Percentiles rank a stretch among this genome's conserved stretches.
Evolutionary conservation across 208 protist genomes (phyloP).

Genomic region (Acanthamoeba triangularis): DNA sequence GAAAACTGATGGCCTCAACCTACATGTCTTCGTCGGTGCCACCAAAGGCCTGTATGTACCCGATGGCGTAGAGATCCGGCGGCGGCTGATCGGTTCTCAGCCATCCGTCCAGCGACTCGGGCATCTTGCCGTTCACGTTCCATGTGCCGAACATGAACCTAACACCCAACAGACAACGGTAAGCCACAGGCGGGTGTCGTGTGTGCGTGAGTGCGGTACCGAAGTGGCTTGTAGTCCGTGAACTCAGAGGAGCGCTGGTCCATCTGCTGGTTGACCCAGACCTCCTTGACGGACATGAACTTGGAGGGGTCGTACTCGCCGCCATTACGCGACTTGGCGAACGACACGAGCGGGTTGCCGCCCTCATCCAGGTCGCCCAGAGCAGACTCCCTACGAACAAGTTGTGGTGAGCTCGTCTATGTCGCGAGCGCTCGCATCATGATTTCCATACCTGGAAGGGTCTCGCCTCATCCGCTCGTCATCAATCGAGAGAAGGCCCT

Average conservation of each 20-base stretch:
- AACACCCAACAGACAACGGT: background rate
- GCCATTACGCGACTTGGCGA: constrained; percentile 56
- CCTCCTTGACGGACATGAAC: constrained; percentile 73
- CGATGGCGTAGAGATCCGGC: constrained; percentile 87
- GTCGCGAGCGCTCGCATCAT: too few species aligned
- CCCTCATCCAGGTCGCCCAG: background rate
- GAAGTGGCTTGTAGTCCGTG: constrained; percentile 33
- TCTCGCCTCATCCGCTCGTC: constrained; percentile 21
- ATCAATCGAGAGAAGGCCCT: constrained; percentile 37
- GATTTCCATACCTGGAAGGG: background rate
- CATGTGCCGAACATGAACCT: constrained; percentile 82
- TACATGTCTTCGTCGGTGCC: background rate
- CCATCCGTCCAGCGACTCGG: constrained; percentile 83
- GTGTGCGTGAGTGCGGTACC: constrained; percentile 31
- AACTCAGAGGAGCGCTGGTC: constrained; percentile 45
- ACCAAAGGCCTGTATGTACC: constrained; percentile 67
- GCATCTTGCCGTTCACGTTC: constrained; percentile 90
- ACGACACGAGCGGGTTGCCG: constrained; percentile 42
- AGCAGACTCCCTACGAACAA: background rate
- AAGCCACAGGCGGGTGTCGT: background rate
- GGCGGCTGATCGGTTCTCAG: background rate
- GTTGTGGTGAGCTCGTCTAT: background rate
- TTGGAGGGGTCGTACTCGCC: constrained; percentile 76
- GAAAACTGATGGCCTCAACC: background rate
- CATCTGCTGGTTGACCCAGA: constrained; percentile 72